Evolutionary conservation across 768 basidiomycete genomes (phyloP).

Genomic region (Pisolithus microcarpus): DNA sequence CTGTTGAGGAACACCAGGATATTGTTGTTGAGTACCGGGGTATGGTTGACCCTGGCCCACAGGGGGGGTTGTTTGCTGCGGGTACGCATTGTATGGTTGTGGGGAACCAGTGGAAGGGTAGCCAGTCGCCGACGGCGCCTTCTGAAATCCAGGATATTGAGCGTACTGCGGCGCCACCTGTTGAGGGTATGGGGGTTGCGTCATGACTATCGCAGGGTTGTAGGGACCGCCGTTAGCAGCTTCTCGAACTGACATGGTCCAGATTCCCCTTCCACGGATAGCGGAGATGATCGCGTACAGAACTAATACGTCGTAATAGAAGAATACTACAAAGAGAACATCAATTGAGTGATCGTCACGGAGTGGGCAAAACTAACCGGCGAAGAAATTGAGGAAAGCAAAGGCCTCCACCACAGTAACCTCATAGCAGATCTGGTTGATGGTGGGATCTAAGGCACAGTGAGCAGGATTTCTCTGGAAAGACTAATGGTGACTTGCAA

Average conservation of each 20-base stretch:
- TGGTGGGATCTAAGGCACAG: not conserved
- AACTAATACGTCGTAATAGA: conserved; percentile 17
- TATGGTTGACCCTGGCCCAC: not conserved
- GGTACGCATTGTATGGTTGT: conserved; percentile 8
- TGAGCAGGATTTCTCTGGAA: not conserved
- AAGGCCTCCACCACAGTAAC: conserved; percentile 14
- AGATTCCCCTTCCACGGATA: conserved; percentile 16
- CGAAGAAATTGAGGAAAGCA: conserved; percentile 18
- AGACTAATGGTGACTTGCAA: conserved; percentile 3
- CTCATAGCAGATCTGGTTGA: conserved; percentile 13
- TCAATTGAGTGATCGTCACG: not conserved
- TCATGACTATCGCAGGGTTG: conserved; percentile 1
- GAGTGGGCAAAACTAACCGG: conserved; percentile 12
- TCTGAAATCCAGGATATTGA: not conserved
- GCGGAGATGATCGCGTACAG: conserved; percentile 18
- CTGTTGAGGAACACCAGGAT: no score
- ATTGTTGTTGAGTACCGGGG: not conserved
- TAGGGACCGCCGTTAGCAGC: conserved; percentile 4
- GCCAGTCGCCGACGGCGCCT: not conserved
- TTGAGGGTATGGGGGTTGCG: conserved; percentile 6
- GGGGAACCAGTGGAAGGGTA: conserved; percentile 1
- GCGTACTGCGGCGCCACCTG: conserved; percentile 5
- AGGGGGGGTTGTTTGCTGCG: conserved; percentile 3
- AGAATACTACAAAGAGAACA: conserved; percentile 11
- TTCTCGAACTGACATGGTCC: conserved; percentile 19